Base-by-base conservation (phyloP, 116 monocot species). In the Cymodocea nodosa region DNA sequence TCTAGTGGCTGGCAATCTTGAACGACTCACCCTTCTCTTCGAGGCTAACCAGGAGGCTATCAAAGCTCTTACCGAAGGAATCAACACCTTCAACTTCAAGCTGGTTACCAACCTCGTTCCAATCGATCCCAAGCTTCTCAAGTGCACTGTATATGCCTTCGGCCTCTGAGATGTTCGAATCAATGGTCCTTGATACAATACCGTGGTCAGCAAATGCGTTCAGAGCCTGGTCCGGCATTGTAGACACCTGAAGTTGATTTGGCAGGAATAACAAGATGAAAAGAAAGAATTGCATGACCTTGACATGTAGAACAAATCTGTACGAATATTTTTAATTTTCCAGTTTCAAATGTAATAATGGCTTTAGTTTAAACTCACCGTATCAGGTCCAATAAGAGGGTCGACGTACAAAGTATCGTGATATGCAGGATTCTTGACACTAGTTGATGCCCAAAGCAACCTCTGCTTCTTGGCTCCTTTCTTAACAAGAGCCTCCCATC, bases 391-490 rank as follows among this genome's bases (percentile, higher is more conserved):
- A 54, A 90, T 90, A 25, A 90, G 83, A 68, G 87, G 83, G 62
- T 75, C 81, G 0, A 95, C 85, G 66, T 95, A 95, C 19, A 95
- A 71, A 15, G 95, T 95, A 74, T 95, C 90, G 11, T 81, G 72
- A 63, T 90, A 90, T 25, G 95, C 83, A 18, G 90, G 95, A 74
- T 95, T 90, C 74, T 95, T 95, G 7, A 95, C 95, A 69, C 95
- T 79, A 13, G 95, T 90, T 12, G 90, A 95, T 59, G 95, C 95
- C 95, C 95, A 95, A 23, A 95, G 56, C 53, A 90, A 10, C 36
- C 95, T 72, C 78, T 95, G 95, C 70, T 87, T 95, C 68, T 95
- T 95, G 25, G 95, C 95, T 23, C 95, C 90, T 76, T 90, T 90
- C 79, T 90, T 90, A 10, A 85, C 85, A 56, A 95, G 73, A 17